Percentiles rank a stretch among this genome's conserved stretches.
Conservation (phyloP, 441 rosid species). For the Flueggea neowawraea region DNA sequence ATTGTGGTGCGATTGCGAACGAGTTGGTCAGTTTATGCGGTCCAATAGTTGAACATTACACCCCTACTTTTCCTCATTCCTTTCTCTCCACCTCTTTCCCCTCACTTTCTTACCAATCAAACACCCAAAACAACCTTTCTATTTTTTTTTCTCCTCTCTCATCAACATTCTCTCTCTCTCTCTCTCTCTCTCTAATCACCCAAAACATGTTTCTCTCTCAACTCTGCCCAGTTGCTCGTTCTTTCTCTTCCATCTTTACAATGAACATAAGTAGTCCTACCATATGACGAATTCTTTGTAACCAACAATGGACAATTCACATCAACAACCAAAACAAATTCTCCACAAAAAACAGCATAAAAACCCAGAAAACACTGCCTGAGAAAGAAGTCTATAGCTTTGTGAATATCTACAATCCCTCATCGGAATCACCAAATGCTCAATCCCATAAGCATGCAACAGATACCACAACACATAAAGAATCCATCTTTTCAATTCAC, state of each 20-base stretch:
- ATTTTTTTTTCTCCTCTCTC: too few species aligned
- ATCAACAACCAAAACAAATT: background rate
- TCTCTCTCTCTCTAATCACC: too few species aligned
- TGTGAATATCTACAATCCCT: slow-evolving; percentile 62
- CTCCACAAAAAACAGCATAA: background rate
- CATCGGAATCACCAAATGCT: slow-evolving; percentile 76
- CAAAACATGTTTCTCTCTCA: too few species aligned
- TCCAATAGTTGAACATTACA: too few species aligned
- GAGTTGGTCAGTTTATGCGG: too few species aligned
- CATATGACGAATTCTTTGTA: slow-evolving; percentile 51
- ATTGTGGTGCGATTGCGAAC: too few species aligned
- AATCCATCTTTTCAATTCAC: background rate
- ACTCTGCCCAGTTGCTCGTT: too few species aligned
- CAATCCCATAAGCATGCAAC: slow-evolving; percentile 63
- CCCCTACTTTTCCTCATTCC: too few species aligned
- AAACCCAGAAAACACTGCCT: slow-evolving; percentile 32
- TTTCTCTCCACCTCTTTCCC: too few species aligned
- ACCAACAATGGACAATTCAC: slow-evolving; percentile 7
- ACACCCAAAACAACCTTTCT: too few species aligned
- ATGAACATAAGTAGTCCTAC: slow-evolving; percentile 75
- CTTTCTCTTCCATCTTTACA: slow-evolving; percentile 91
- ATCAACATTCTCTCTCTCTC: too few species aligned
- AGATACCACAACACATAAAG: slow-evolving; percentile 1
- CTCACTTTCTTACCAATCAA: too few species aligned
- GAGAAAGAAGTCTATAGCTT: slow-evolving; percentile 71